A percentile compares a stretch with the other conserved stretches of the same genome.
Evolutionary conservation across 2,329 filamentous ascomycete species (phyloP).

Genomic region (Leptographium wingfieldii): DNA sequence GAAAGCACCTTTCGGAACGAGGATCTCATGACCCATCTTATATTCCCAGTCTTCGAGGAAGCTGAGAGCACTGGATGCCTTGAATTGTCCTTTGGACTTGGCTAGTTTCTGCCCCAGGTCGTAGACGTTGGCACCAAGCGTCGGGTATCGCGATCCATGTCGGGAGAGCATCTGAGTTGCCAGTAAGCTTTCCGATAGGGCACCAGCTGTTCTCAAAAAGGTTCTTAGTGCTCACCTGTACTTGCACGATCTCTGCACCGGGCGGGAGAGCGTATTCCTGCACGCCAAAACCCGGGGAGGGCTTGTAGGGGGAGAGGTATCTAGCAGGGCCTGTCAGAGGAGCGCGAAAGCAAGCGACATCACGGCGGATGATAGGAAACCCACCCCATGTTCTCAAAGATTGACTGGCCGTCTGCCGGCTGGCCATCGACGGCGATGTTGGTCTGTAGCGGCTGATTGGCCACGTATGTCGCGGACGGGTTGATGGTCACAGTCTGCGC

Average conservation of each 20-base stretch:
- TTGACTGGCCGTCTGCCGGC: conserved; percentile 44
- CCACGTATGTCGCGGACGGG: conserved; percentile 51
- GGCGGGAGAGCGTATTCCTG: conserved; percentile 56
- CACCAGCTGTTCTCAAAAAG: not conserved
- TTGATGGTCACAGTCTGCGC: conserved; percentile 58
- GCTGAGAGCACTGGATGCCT: conserved; percentile 43
- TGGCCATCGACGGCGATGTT: conserved; percentile 52
- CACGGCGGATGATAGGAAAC: not conserved
- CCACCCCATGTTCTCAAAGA: conserved; percentile 57
- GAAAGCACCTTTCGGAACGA: conserved; percentile 48
- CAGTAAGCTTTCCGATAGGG: not conserved
- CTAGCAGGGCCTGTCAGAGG: conserved; percentile 5
- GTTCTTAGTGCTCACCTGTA: conserved; percentile 29
- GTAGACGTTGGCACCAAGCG: conserved; percentile 41
- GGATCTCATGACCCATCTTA: conserved; percentile 55
- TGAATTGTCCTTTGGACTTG: conserved; percentile 38
- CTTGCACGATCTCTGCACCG: conserved; percentile 55
- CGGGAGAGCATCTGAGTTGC: conserved; percentile 51
- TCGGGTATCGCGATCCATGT: conserved; percentile 64
- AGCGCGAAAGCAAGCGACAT: not conserved
- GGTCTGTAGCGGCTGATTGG: conserved; percentile 60
- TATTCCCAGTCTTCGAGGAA: conserved; percentile 62
- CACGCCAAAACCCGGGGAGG: conserved; percentile 62
- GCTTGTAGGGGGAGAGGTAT: conserved; percentile 56
- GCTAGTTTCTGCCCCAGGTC: conserved; percentile 44